A percentile compares a stretch with the other conserved stretches of the same genome.
Evolutionary conservation across 2,329 filamentous ascomycete species (phyloP).

Genomic region (Fusarium mexicanum): DNA sequence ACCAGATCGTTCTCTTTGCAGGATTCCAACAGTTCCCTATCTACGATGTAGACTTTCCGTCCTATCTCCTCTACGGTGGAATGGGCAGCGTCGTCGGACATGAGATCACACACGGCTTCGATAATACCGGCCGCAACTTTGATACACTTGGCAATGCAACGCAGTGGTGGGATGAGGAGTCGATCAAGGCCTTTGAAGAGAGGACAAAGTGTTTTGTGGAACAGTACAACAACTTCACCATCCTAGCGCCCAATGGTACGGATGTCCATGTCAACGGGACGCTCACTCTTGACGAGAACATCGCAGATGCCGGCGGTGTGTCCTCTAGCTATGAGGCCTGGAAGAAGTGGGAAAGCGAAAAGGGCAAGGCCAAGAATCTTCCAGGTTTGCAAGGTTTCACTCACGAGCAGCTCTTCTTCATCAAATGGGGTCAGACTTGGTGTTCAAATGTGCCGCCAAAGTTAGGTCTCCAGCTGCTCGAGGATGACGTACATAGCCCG

Average conservation of each 20-base stretch:
- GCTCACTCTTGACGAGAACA: slow-evolving; percentile 74
- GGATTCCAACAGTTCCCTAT: slow-evolving; percentile 76
- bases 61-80: slow-evolving; percentile 74
- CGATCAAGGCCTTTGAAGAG: slow-evolving; percentile 65
- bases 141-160: slow-evolving; percentile 72
- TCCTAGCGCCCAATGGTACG: slow-evolving; percentile 65
- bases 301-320: slow-evolving; percentile 75
- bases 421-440: slow-evolving; percentile 73
- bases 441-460: slow-evolving; percentile 69
- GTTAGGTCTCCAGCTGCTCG: slow-evolving; percentile 53
- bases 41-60: slow-evolving; percentile 70
- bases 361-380: slow-evolving; percentile 60
- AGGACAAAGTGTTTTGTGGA: slow-evolving; percentile 72
- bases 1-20: slow-evolving; percentile 69
- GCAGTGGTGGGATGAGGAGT: slow-evolving; percentile 73
- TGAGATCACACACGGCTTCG: slow-evolving; percentile 76
- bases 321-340: slow-evolving; percentile 71
- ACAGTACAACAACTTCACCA: slow-evolving; percentile 71
- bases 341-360: slow-evolving; percentile 65
- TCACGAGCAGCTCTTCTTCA: slow-evolving; percentile 76
- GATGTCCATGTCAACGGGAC: slow-evolving; percentile 69
- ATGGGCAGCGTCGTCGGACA: slow-evolving; percentile 75
- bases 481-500: slow-evolving; percentile 73
- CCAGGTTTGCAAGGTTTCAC: slow-evolving; percentile 70
- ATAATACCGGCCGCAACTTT: slow-evolving; percentile 71